These are phyloP conservation scores for Viola pubescens DNA, from an alignment of 441 rosid species.

Conservation along the genomic window DNA sequence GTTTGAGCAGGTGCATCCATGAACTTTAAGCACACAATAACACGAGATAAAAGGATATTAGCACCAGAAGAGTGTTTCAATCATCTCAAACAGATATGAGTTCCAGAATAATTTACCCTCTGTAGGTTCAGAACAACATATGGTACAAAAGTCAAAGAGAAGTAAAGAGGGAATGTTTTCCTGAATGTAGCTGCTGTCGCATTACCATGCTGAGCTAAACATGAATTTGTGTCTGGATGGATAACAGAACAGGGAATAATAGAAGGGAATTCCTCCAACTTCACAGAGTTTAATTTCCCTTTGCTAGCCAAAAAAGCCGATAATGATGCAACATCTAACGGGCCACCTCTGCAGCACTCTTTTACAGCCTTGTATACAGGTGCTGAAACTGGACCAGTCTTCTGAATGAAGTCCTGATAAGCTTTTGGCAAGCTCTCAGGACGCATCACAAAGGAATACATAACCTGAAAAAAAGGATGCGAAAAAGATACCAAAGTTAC, in stretches of 20 bases:
- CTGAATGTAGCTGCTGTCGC: conserved; percentile 89
- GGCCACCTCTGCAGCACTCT: conserved; percentile 86
- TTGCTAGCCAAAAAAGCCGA: conserved; percentile 54
- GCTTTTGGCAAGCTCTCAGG: conserved; percentile 96
- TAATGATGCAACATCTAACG: conserved; percentile 62
- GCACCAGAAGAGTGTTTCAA: background rate
- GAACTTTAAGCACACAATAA: conserved; percentile 39
- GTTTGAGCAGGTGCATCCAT: conserved; percentile 88
- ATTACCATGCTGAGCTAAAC: conserved; percentile 71
- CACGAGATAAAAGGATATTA: conserved; percentile 5
- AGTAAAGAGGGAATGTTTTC: conserved; percentile 94
- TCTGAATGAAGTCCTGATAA: conserved; percentile 88
- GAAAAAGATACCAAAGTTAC: background rate
- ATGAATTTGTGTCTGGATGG: conserved; percentile 77
- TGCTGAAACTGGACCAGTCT: conserved; percentile 88
- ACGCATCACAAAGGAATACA: conserved; percentile 95
- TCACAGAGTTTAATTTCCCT: conserved; percentile 39
- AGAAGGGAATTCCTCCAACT: conserved; percentile 68
- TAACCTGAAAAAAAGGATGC: conserved; percentile 45
- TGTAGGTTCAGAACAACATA: conserved; percentile 87
- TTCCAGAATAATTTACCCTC: conserved; percentile 41
- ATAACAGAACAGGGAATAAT: conserved; percentile 85
- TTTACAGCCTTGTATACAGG: conserved; percentile 90
- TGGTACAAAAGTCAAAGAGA: conserved; percentile 93
- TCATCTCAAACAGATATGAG: background rate